phyloP scores from a whole-genome alignment of 192 early-diverging fungal genomes.

The Coemansia sp. region DNA sequence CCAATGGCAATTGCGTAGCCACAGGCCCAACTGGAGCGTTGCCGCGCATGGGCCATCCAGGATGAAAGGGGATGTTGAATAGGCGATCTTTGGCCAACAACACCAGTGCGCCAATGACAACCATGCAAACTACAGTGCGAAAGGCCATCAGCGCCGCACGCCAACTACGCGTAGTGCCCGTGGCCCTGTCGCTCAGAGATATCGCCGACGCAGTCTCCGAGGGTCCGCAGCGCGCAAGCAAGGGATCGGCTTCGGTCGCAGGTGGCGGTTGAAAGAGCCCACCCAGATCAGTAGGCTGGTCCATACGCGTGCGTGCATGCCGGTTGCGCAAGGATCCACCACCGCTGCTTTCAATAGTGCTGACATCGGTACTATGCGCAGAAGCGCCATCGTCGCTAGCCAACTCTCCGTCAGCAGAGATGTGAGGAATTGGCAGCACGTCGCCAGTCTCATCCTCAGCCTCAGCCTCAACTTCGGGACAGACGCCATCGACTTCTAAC shows the following conservation, averaged over 20 bases:
- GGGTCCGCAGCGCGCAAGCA: neutral
- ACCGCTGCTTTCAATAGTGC: neutral
- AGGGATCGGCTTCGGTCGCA: neutral
- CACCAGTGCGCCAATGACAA: conserved; percentile 6
- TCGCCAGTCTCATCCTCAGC: neutral
- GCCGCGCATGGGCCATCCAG: neutral
- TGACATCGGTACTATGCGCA: neutral
- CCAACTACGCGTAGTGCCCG: neutral
- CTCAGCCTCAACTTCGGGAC: neutral
- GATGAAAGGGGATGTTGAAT: neutral
- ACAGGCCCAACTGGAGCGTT: neutral
- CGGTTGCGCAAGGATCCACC: conserved; percentile 9
- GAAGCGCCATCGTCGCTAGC: neutral
- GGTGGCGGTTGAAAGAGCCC: conserved; percentile 7
- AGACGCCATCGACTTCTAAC: neutral
- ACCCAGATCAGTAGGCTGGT: conserved; percentile 2
- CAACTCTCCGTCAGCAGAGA: neutral
- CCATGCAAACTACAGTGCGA: neutral
- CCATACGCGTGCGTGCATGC: neutral
- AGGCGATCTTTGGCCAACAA: conserved; percentile 8
- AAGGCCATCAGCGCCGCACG: conserved; percentile 6
- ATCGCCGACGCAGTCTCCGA: conserved; percentile 6
- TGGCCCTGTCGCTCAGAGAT: neutral
- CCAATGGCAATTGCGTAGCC: neutral
- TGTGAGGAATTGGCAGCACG: neutral